A percentile compares a stretch with the other conserved stretches of the same genome.
These are phyloP conservation scores for Penicillium steckii DNA, from an alignment of 495 filamentous ascomycete species.

Conservation along the genomic window DNA sequence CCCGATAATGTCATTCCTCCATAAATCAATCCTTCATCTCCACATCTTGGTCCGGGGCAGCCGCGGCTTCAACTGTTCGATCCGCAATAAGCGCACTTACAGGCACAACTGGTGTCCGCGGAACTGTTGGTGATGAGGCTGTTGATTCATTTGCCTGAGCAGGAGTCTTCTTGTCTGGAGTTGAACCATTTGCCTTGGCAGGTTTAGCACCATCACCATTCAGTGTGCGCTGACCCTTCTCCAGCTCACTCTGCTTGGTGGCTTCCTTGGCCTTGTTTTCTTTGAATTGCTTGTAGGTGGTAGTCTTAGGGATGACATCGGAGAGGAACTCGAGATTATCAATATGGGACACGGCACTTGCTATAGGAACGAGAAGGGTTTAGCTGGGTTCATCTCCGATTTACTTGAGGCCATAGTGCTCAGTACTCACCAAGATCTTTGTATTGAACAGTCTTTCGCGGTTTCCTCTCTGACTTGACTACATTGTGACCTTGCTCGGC, in stretches of 20 bases:
- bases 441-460: constrained; percentile 92
- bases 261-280: constrained; percentile 54
- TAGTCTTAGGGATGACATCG: constrained; percentile 85
- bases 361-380: constrained; percentile 34
- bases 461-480: constrained; percentile 86
- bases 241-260: constrained; percentile 40
- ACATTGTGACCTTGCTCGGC: constrained; percentile 82
- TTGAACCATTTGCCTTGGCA: constrained; percentile 32
- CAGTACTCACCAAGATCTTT: constrained; percentile 73
- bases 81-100: constrained; percentile 42
- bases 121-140: constrained; percentile 21
- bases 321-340: constrained; percentile 95
- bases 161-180: constrained; percentile 5
- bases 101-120: constrained; percentile 33
- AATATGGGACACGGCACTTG: constrained; percentile 80
- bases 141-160: constrained; percentile 16
- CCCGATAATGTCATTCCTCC: constrained; percentile 14
- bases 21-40: constrained; percentile 52
- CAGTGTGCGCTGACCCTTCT: constrained; percentile 55
- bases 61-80: constrained; percentile 26
- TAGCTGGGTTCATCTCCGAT: background rate
- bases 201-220: constrained; percentile 33
- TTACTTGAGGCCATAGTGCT: background rate
- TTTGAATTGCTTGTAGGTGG: constrained; percentile 77
- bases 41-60: constrained; percentile 49